A percentile compares a stretch with the other conserved stretches of the same genome.
Evolutionary conservation across 257 asterid genomes (phyloP).

Genomic region (Petunia secreta): DNA sequence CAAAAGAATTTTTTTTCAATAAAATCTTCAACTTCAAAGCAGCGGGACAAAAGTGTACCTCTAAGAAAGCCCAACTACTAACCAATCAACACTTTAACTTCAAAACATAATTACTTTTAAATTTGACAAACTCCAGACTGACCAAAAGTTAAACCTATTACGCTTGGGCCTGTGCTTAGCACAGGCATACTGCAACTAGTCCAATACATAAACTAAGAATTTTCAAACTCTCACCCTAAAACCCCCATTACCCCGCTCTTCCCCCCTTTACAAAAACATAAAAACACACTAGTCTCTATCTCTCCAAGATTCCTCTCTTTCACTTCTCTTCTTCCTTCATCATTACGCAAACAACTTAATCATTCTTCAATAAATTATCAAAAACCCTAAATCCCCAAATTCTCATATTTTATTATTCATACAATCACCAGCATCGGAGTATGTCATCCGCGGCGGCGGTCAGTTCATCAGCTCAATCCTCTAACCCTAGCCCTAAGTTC

Average conservation of each 20-base stretch:
- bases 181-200: too few species aligned
- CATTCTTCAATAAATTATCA: background rate
- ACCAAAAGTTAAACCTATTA: too few species aligned
- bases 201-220: background rate
- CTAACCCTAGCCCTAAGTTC: conserved; percentile 30
- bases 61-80: too few species aligned
- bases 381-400: background rate
- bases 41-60: too few species aligned
- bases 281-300: background rate
- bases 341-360: background rate
- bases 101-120: too few species aligned
- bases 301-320: background rate
- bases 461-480: conserved; percentile 37
- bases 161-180: too few species aligned
- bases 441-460: conserved; percentile 36
- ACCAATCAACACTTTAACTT: too few species aligned
- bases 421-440: background rate
- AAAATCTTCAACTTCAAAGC: too few species aligned
- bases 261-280: background rate
- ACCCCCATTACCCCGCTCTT: background rate
- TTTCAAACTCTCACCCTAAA: background rate
- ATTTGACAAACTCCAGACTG: too few species aligned
- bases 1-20: too few species aligned
- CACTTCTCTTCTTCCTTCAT: background rate
- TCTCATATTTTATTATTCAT: background rate